Conservation (phyloP, 805 yeast species). For the Candida anglica region DNA sequence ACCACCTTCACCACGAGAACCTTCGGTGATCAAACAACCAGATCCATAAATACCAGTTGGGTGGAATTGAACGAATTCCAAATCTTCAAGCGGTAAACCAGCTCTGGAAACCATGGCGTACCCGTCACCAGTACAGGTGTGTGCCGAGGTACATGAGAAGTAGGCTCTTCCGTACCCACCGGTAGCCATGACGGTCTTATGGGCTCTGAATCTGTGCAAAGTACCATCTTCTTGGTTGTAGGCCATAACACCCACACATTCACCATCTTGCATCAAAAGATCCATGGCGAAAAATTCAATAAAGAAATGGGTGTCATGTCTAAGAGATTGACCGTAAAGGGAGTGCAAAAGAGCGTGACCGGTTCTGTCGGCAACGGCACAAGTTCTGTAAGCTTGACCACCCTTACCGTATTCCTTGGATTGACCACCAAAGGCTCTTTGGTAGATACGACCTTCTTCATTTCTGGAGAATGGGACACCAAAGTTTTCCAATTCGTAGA, state of each 20-base stretch:
- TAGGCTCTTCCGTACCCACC: constrained; percentile 99
- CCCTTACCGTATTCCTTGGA: constrained; percentile 93
- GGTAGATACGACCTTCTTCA: constrained; percentile 94
- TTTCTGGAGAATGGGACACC: constrained; percentile 99
- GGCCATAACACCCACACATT: constrained; percentile 94
- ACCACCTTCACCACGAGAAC: constrained; percentile 99
- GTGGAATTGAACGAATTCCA: constrained; percentile 98
- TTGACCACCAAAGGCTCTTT: constrained; percentile 99
- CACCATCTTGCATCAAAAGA: constrained; percentile 90
- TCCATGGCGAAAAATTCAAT: constrained; percentile 97
- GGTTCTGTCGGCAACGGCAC: constrained; percentile 99
- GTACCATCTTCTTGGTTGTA: constrained; percentile 99
- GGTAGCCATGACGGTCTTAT: constrained; percentile 93
- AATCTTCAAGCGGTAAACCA: constrained; percentile 94
- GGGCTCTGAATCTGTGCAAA: constrained; percentile 94
- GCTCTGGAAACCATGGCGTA: constrained; percentile 98
- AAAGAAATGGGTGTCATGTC: constrained; percentile 97
- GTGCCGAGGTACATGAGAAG: constrained; percentile 98
- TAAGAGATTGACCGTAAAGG: constrained; percentile 90
- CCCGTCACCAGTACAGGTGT: constrained; percentile 99
- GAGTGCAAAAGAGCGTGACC: constrained; percentile 97
- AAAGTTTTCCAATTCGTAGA: constrained; percentile 94
- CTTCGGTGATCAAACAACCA: constrained; percentile 98
- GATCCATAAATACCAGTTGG: constrained; percentile 99
- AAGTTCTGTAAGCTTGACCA: constrained; percentile 98